Percentiles rank a stretch among this genome's conserved stretches.
Evolutionary conservation across 2,329 filamentous ascomycete genomes (phyloP).

Genomic region (Trichoderma guizhouense): DNA sequence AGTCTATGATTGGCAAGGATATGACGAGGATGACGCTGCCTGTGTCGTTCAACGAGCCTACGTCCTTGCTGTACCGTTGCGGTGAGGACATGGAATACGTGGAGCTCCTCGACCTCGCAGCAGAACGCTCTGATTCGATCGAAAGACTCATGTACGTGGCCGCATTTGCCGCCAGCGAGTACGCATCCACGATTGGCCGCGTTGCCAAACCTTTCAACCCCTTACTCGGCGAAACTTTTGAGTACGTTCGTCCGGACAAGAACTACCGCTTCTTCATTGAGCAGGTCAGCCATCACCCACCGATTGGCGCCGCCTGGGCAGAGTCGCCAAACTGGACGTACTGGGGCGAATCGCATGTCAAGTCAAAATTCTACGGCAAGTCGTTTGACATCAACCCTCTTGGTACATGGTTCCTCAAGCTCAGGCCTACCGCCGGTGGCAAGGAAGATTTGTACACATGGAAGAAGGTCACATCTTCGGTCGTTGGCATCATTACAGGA

Average conservation of each 20-base stretch:
- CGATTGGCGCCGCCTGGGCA: constrained; percentile 87
- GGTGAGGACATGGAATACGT: constrained; percentile 98
- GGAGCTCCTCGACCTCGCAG: constrained; percentile 84
- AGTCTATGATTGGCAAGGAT: constrained; percentile 99
- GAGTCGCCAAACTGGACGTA: constrained; percentile 95
- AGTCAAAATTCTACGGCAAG: constrained; percentile 95
- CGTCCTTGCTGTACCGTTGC: constrained; percentile 88
- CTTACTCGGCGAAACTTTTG: constrained; percentile 91
- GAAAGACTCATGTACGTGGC: constrained; percentile 94
- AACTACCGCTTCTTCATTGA: constrained; percentile 98
- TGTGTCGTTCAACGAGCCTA: constrained; percentile 98
- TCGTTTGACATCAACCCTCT: constrained; percentile 96
- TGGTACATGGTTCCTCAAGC: constrained; percentile 91
- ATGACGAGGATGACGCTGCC: constrained; percentile 99
- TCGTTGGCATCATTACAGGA: constrained; percentile 97
- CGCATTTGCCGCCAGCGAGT: constrained; percentile 93
- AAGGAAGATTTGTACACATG: constrained; percentile 91
- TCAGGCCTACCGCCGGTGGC: constrained; percentile 71
- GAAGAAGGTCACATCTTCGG: constrained; percentile 97
- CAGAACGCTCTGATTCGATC: constrained; percentile 78
- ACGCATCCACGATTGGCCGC: constrained; percentile 92
- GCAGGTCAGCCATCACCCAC: constrained; percentile 96
- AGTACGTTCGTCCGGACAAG: constrained; percentile 93
- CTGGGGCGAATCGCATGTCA: constrained; percentile 91
- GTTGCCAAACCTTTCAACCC: constrained; percentile 99